Conservation (phyloP, 2,329 filamentous ascomycete genomes). For the Thyridium curvatum region DNA sequence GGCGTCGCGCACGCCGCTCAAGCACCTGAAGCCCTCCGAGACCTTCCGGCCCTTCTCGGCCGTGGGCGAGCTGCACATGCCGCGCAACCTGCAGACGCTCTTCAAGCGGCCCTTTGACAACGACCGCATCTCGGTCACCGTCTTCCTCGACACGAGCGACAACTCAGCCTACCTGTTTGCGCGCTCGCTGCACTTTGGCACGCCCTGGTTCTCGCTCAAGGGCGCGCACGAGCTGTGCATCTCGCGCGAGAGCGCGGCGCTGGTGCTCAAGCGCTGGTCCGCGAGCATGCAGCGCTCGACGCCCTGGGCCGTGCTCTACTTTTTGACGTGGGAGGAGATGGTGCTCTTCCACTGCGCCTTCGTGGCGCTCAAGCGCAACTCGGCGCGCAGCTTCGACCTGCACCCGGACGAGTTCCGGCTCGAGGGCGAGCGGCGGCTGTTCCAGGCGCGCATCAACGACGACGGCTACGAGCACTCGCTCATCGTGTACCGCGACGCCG, state of each 20-base stretch:
- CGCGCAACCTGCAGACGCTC: constrained; percentile 41
- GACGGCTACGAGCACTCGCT: constrained; percentile 48
- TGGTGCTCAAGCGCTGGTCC: constrained; percentile 49
- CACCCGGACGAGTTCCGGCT: constrained; percentile 38
- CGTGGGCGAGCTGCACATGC: constrained; percentile 36
- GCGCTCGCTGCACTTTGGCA: constrained; percentile 31
- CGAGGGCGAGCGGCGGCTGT: constrained; percentile 41
- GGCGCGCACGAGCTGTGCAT: constrained; percentile 51
- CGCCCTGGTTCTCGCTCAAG: constrained; percentile 39
- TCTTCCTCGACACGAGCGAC: constrained; percentile 38
- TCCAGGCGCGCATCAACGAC: constrained; percentile 52
- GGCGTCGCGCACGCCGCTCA: constrained; percentile 42
- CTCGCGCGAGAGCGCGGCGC: constrained; percentile 36
- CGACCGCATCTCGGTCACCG: constrained; percentile 46
- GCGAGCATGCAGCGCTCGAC: constrained; percentile 32
- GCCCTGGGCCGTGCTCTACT: constrained; percentile 48
- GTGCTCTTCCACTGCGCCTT: constrained; percentile 55
- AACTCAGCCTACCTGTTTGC: constrained; percentile 41
- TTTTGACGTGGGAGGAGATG: constrained; percentile 57
- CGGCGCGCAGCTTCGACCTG: constrained; percentile 35
- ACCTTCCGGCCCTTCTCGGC: constrained; percentile 10
- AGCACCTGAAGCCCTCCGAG: constrained; percentile 27
- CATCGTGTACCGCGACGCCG: constrained; percentile 44
- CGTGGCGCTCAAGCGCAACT: constrained; percentile 47
- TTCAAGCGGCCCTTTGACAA: constrained; percentile 51